phyloP scores from a whole-genome alignment of 805 yeast species.

The Diddensiella santjacobensis region DNA sequence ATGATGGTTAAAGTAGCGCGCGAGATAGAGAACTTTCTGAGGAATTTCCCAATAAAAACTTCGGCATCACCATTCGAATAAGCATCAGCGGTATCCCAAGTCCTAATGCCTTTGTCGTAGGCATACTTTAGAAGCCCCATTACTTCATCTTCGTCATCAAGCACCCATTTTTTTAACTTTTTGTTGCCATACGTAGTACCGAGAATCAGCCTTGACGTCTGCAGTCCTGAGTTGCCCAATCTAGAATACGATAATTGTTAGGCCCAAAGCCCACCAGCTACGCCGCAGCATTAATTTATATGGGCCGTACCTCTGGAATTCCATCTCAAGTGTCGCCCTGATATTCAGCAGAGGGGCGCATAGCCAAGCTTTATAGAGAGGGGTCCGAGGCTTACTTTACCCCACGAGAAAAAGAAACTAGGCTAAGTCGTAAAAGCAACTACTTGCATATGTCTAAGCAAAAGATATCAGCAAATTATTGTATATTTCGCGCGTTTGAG shows the following conservation, averaged over 20 bases:
- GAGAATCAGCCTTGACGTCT: conserved; percentile 34
- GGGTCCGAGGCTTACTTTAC: too few relatives aligned
- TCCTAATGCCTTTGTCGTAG: conserved; percentile 43
- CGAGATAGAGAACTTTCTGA: conserved; percentile 45
- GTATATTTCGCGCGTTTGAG: too few relatives aligned
- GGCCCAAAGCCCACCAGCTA: too few relatives aligned
- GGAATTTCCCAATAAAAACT: conserved; percentile 46
- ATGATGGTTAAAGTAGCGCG: conserved; percentile 52
- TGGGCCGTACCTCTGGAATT: too few relatives aligned
- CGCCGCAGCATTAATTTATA: too few relatives aligned
- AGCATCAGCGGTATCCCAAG: conserved; percentile 42
- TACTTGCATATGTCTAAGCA: too few relatives aligned
- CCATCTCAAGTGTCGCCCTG: too few relatives aligned
- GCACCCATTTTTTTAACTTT: conserved; percentile 41
- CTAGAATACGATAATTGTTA: not conserved
- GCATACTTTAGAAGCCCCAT: conserved; percentile 42
- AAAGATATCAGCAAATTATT: too few relatives aligned
- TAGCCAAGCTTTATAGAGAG: too few relatives aligned
- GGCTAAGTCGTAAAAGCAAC: too few relatives aligned
- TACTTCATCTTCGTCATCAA: conserved; percentile 44
- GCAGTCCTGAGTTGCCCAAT: conserved; percentile 37
- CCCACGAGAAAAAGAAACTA: too few relatives aligned
- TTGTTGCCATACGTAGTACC: conserved; percentile 36
- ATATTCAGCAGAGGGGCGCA: too few relatives aligned
- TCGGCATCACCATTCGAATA: conserved; percentile 47